Conservation (phyloP, 2,329 filamentous ascomycete species). For the Delphinella strobiligena region DNA sequence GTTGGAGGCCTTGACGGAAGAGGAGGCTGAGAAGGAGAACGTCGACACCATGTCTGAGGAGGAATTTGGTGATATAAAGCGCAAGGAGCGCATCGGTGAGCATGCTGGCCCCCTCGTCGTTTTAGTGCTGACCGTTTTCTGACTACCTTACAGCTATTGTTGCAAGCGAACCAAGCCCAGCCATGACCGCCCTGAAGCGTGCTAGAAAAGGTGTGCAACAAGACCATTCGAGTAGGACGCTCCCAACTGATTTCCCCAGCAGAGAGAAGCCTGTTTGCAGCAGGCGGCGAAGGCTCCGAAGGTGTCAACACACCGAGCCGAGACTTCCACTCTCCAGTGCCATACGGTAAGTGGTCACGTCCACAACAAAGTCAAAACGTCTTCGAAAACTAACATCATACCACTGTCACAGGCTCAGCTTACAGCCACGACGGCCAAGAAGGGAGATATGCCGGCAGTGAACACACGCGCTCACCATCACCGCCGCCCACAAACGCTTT, state of each 20-base stretch:
- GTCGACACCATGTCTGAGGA: conserved; percentile 60
- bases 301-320: conserved; percentile 21
- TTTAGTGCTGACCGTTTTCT: conserved; percentile 7
- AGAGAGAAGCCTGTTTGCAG: conserved; percentile 7
- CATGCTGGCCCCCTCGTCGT: conserved; percentile 1
- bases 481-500: conserved; percentile 21
- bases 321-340: conserved; percentile 26
- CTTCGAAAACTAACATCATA: too few relatives aligned
- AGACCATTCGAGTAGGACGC: too few relatives aligned
- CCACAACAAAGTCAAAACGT: too few relatives aligned
- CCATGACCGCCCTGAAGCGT: conserved; percentile 42
- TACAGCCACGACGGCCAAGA: conserved; percentile 4
- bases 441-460: conserved; percentile 26
- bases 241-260: conserved; percentile 3
- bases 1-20: conserved; percentile 52
- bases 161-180: conserved; percentile 59
- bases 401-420: not conserved
- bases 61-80: conserved; percentile 59
- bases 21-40: conserved; percentile 58
- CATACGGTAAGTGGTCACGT: conserved; percentile 10
- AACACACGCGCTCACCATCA: conserved; percentile 34
- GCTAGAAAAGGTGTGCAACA: conserved; percentile 32
- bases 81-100: conserved; percentile 51
- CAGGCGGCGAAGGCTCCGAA: conserved; percentile 3
- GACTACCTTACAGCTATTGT: conserved; percentile 41